Evolutionary conservation across 345 rosid genomes (phyloP).

Genomic region (Microcos paniculata): DNA sequence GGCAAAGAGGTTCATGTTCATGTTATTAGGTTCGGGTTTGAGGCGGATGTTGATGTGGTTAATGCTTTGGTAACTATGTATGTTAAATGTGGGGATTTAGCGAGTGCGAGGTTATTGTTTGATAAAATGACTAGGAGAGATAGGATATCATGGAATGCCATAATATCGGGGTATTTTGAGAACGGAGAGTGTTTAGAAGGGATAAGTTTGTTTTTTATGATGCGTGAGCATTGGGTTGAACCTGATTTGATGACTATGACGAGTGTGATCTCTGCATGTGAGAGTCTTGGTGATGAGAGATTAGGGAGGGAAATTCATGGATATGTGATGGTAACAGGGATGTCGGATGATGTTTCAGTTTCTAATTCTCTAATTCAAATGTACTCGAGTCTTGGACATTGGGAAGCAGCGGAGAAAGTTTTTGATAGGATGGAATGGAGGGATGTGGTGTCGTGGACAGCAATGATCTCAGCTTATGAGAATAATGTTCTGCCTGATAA

Average conservation of each 20-base stretch:
- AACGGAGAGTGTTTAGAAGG: slow-evolving; percentile 68
- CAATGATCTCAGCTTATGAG: slow-evolving; percentile 81
- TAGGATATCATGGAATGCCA: too few species aligned
- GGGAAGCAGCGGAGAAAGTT: slow-evolving; percentile 54
- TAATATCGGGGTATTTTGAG: slow-evolving; percentile 83
- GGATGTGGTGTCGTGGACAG: slow-evolving; percentile 83
- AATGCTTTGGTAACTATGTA: slow-evolving; percentile 91
- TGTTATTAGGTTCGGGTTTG: too few species aligned
- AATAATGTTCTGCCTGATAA: slow-evolving; percentile 46
- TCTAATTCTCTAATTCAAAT: slow-evolving; percentile 70
- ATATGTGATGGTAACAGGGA: slow-evolving; percentile 50
- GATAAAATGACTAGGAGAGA: slow-evolving; percentile 71
- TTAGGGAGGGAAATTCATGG: slow-evolving; percentile 70
- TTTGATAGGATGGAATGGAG: slow-evolving; percentile 56
- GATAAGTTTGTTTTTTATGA: slow-evolving; percentile 57
- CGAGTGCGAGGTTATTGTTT: slow-evolving; percentile 55
- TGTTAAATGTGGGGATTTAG: slow-evolving; percentile 64
- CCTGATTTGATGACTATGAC: slow-evolving; percentile 92
- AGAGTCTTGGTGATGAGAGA: slow-evolving; percentile 51
- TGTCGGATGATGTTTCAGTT: slow-evolving; percentile 44
- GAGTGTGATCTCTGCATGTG: slow-evolving; percentile 65
- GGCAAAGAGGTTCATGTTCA: slow-evolving; percentile 86
- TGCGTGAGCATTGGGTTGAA: too few species aligned
- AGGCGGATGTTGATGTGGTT: too few species aligned
- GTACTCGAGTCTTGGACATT: slow-evolving; percentile 52